phyloP scores from a whole-genome alignment of 345 rosid genomes.

The Microcos paniculata region DNA sequence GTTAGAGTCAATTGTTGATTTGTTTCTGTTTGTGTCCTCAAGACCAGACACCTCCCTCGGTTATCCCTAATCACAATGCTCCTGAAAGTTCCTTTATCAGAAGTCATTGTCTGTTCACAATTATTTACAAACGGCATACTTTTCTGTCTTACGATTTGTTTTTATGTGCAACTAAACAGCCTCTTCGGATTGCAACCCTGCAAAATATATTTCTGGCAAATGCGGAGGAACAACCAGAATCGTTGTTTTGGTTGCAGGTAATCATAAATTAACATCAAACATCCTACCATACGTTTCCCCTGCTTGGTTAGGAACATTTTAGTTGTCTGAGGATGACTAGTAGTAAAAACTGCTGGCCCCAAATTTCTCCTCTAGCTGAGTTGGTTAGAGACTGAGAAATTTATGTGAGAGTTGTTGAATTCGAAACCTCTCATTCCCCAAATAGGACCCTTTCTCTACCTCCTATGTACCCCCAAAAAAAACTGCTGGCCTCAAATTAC shows the following conservation, averaged over 20 bases:
- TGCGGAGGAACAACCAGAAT: conserved; percentile 48
- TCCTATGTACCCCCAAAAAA: no score
- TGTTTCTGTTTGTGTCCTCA: no score
- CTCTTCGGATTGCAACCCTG: conserved; percentile 36
- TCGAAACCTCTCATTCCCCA: no score
- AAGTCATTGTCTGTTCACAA: neutral
- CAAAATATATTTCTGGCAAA: conserved; percentile 41
- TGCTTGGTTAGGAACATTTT: neutral
- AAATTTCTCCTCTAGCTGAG: no score
- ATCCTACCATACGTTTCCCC: neutral
- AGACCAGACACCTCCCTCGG: neutral
- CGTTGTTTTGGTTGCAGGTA: conserved; percentile 51
- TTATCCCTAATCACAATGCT: neutral
- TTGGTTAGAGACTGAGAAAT: no score
- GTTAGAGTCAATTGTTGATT: neutral
- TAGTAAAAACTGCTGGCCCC: no score
- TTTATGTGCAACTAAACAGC: conserved; percentile 16
- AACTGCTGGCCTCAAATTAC: neutral
- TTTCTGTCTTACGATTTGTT: neutral
- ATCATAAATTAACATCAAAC: neutral
- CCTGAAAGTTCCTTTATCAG: neutral
- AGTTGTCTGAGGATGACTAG: neutral
- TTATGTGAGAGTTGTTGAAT: no score
- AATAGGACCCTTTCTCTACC: no score
- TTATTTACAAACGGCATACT: neutral